A percentile compares a stretch with the other conserved stretches of the same genome.
These are phyloP conservation scores for Evernia prunastri DNA, from an alignment of 495 filamentous ascomycete species.

Conservation along the genomic window DNA sequence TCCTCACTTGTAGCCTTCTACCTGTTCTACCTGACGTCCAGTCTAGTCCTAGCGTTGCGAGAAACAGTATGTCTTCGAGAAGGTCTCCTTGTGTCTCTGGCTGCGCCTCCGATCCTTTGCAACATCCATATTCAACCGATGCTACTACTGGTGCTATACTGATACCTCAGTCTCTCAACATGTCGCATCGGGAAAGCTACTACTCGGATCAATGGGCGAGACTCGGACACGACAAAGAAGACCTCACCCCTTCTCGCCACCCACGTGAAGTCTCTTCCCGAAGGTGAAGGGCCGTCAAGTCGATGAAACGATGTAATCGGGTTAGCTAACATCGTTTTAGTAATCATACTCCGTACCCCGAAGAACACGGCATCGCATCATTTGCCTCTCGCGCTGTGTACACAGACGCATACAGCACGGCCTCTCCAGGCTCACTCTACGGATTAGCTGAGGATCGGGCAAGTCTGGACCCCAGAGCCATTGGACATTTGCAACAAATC, in stretches of 20 bases:
- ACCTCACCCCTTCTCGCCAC: constrained; percentile 4
- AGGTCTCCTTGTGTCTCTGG: constrained; percentile 6
- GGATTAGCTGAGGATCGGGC: constrained; percentile 11
- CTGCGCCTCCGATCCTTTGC: constrained; percentile 8
- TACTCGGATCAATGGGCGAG: constrained; percentile 14
- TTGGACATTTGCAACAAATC: constrained; percentile 8
- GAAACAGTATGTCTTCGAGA: constrained; percentile 11
- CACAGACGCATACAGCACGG: constrained; percentile 3
- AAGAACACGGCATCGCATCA: constrained; percentile 13
- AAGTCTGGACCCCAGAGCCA: constrained; percentile 6
- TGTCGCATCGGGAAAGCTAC: constrained; percentile 13
- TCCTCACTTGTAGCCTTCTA: not conserved
- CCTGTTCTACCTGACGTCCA: not conserved
- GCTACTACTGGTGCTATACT: constrained; percentile 2
- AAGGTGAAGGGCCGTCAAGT: constrained; percentile 12
- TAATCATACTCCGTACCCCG: constrained; percentile 9
- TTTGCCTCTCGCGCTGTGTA: constrained; percentile 12
- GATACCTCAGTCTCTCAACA: constrained; percentile 15
- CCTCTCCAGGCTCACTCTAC: constrained; percentile 7
- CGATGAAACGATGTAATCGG: not conserved
- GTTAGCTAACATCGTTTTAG: constrained; percentile 9
- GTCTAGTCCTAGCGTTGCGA: constrained; percentile 4
- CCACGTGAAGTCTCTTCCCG: constrained; percentile 9
- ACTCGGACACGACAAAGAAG: constrained; percentile 8
- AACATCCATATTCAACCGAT: not conserved